Evolutionary conservation across 768 basidiomycete species (phyloP), one percentile per base, ranked within the genome.

Genomic region (Lentinula guzmanii): DNA sequence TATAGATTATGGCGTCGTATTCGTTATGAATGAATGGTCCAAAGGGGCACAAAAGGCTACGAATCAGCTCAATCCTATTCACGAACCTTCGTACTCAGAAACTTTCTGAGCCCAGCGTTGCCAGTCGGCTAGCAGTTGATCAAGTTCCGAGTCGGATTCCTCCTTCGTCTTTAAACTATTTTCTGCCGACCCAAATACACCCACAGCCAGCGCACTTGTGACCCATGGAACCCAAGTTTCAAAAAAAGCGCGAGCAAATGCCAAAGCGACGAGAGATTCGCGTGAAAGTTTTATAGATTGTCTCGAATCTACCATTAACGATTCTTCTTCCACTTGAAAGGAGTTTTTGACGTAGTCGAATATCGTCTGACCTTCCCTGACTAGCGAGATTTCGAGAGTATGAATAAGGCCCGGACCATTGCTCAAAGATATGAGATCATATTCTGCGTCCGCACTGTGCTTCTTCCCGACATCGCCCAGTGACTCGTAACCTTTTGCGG

Each of bases 191-290:
- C 85, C 83, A 74, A 89, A 94, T 28, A 93, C 86, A 2, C 92
- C 91, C 67, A 91, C 86, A 21, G 84, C 79, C 51, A 93, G 68
- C 4, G 87, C 93, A 21, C 86, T 77, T 67, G 81, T 74, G 65
- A 90, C 67, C 69, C 89, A 95, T 11, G 89, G 87, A n/a, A 87
- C 81, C 51, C 93, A 75, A 15, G 87, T 77, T 15, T 74, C 72
- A 52, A 83, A 79, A 64, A 86, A 93, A 24, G 84, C 85, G 50
- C 77, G 70, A 5, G 85, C 86, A 8, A 76, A 79, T 0, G 82
- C 83, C 45, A 71, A 68, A 46, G 76, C 71, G 4, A 84, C 72
- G 35, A 63, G 69, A 64, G 75, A 63, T 62, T 72, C 63, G 64
- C 37, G 58, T 0, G 46, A 21, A 39, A 21, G 37, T 8, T 65